Percentiles rank a stretch among this genome's conserved stretches.
These are phyloP conservation scores for Neotropicomus parvogracilis DNA, from an alignment of 1,284 basidiomycete genomes.

Conservation along the genomic window DNA sequence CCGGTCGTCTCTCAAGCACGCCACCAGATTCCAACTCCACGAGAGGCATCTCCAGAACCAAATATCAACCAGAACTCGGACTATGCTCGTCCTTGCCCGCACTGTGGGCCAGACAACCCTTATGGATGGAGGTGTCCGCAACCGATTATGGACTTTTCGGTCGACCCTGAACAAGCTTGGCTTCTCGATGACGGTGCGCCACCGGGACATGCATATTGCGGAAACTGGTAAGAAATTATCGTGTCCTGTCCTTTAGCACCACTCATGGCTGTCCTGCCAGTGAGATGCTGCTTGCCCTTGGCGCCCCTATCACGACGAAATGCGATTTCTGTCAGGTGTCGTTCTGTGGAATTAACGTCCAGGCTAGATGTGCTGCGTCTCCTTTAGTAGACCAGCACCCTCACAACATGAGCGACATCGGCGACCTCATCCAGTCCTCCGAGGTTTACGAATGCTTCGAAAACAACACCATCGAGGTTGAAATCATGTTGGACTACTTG, in stretches of 20 bases:
- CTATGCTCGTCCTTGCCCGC: slow-evolving; percentile 69
- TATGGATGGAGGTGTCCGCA: slow-evolving; percentile 71
- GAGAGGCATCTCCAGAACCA: slow-evolving; percentile 71
- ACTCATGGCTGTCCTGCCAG: slow-evolving; percentile 37
- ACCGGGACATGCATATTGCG: slow-evolving; percentile 70
- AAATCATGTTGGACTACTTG: slow-evolving; percentile 75
- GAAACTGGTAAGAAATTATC: slow-evolving; percentile 56
- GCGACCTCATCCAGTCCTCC: slow-evolving; percentile 67
- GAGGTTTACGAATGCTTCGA: slow-evolving; percentile 76
- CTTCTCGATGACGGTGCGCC: slow-evolving; percentile 67
- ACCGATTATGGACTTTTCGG: slow-evolving; percentile 64
- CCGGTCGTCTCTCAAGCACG: background rate
- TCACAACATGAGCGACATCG: slow-evolving; percentile 58
- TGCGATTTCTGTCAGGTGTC: slow-evolving; percentile 75
- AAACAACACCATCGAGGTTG: slow-evolving; percentile 70
- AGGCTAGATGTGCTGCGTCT: slow-evolving; percentile 62
- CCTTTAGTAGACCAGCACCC: slow-evolving; percentile 59
- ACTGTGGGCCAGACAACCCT: slow-evolving; percentile 61
- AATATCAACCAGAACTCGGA: slow-evolving; percentile 58
- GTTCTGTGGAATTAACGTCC: slow-evolving; percentile 74
- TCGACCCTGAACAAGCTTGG: slow-evolving; percentile 66
- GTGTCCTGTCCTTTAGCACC: background rate
- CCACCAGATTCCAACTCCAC: slow-evolving; percentile 63
- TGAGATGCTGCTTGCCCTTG: slow-evolving; percentile 65
- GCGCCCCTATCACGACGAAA: slow-evolving; percentile 67